Conservation (phyloP, 2,329 filamentous ascomycete species). For the Neopestalotiopsis rosae region DNA sequence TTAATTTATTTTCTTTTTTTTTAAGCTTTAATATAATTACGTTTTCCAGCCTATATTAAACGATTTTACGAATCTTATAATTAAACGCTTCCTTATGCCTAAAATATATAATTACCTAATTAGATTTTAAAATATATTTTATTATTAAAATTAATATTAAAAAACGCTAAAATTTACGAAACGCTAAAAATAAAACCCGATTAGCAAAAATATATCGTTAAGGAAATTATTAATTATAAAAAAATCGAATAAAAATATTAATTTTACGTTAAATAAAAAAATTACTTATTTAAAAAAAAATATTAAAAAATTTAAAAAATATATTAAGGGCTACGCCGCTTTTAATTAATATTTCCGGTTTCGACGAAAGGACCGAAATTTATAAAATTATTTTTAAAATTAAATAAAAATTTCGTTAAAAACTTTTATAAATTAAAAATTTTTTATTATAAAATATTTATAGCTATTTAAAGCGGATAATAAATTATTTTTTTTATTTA, state of each 20-base stretch:
- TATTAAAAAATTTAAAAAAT: neutral
- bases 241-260: slow-evolving; percentile 19
- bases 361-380: neutral
- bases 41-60: too few species aligned
- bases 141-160: neutral
- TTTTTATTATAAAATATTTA: neutral
- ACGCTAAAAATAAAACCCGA: slow-evolving; percentile 16
- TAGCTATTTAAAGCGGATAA: slow-evolving; percentile 12
- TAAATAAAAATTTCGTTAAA: slow-evolving; percentile 4
- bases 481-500: neutral
- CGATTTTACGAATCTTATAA: neutral
- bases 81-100: neutral
- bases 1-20: too few species aligned
- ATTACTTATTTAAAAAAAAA: slow-evolving; percentile 12
- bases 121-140: neutral
- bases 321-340: neutral
- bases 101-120: neutral
- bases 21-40: too few species aligned
- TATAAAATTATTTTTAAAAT: neutral
- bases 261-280: slow-evolving; percentile 18
- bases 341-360: neutral
- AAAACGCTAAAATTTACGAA: neutral
- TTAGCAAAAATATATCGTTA: slow-evolving; percentile 19
- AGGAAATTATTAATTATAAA: slow-evolving; percentile 17
- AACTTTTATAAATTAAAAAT: neutral